A percentile compares a stretch with the other conserved stretches of the same genome.
Evolutionary conservation across 2,329 filamentous ascomycete genomes (phyloP).

Genomic region (Aaosphaeria arxii): DNA sequence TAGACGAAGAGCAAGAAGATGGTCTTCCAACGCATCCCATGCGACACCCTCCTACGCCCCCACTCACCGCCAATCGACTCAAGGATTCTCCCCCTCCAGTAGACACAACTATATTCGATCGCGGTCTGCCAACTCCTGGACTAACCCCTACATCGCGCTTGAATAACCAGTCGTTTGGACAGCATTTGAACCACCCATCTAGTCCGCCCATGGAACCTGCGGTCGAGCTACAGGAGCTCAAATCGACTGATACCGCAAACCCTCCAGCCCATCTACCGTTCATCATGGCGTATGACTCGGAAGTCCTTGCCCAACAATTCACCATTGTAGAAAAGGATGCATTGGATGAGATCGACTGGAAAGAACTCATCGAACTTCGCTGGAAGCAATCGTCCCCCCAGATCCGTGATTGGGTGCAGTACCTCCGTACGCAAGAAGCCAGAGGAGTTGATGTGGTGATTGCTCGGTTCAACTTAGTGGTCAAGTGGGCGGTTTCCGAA

Average conservation of each 20-base stretch:
- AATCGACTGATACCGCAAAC: constrained; percentile 6
- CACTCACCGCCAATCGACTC: constrained; percentile 37
- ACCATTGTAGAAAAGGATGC: constrained; percentile 85
- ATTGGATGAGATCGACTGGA: constrained; percentile 84
- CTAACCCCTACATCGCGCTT: constrained; percentile 32
- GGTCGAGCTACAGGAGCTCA: constrained; percentile 19
- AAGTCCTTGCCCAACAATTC: constrained; percentile 76
- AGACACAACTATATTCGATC: constrained; percentile 29
- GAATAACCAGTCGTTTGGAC: constrained; percentile 21
- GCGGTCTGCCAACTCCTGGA: constrained; percentile 36
- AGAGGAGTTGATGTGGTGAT: constrained; percentile 80
- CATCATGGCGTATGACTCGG: constrained; percentile 76
- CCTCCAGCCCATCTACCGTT: constrained; percentile 65
- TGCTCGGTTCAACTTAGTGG: constrained; percentile 82
- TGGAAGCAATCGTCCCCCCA: constrained; percentile 71
- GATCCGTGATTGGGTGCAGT: constrained; percentile 77
- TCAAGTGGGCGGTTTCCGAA: constrained; percentile 82
- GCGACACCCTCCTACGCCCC: constrained; percentile 43
- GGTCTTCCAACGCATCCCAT: constrained; percentile 28
- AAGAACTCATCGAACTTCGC: constrained; percentile 77
- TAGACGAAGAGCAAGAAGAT: constrained; percentile 30
- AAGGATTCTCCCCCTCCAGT: constrained; percentile 16
- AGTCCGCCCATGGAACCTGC: constrained; percentile 17
- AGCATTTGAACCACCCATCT: constrained; percentile 1
- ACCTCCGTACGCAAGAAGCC: constrained; percentile 68